phyloP scores from a whole-genome alignment of 768 basidiomycete species.

The Termitomyces sp. region DNA sequence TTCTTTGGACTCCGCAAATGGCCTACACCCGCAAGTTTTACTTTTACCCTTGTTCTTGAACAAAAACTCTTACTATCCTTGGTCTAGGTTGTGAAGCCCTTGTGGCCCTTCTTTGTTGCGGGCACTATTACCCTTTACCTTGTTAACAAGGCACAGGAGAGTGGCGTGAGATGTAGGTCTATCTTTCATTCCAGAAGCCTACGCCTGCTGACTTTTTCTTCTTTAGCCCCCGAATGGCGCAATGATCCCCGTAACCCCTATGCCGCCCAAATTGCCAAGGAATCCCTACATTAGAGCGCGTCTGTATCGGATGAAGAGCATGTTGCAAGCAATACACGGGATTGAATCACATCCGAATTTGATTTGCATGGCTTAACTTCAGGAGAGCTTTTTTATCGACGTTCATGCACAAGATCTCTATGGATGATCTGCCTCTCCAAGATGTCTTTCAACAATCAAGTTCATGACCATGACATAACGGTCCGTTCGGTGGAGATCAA shows the following conservation, averaged over 20 bases:
- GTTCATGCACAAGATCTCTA: background rate
- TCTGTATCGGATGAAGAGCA: background rate
- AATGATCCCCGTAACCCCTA: conserved; percentile 83
- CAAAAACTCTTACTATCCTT: conserved; percentile 8
- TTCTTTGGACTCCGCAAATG: conserved; percentile 80
- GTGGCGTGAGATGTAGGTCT: conserved; percentile 65
- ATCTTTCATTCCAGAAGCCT: background rate
- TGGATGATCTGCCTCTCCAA: background rate
- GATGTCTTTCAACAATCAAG: background rate
- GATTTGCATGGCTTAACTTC: too few relatives aligned
- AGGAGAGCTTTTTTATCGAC: background rate
- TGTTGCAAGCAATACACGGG: conserved; percentile 10
- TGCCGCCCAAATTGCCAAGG: conserved; percentile 68
- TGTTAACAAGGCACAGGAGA: conserved; percentile 62
- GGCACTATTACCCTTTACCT: conserved; percentile 61
- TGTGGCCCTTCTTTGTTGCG: conserved; percentile 80
- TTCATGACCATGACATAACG: background rate
- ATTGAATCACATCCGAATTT: background rate
- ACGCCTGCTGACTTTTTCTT: conserved; percentile 6
- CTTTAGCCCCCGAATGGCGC: conserved; percentile 57
- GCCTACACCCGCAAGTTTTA: conserved; percentile 63
- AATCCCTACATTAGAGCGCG: conserved; percentile 37
- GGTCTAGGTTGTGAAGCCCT: conserved; percentile 57
- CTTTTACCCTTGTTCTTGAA: background rate
- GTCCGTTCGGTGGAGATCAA: background rate